Evolutionary conservation across 1,284 basidiomycete species (phyloP), one percentile per base, ranked within the genome.

Genomic region (Bjerkandera adusta): DNA sequence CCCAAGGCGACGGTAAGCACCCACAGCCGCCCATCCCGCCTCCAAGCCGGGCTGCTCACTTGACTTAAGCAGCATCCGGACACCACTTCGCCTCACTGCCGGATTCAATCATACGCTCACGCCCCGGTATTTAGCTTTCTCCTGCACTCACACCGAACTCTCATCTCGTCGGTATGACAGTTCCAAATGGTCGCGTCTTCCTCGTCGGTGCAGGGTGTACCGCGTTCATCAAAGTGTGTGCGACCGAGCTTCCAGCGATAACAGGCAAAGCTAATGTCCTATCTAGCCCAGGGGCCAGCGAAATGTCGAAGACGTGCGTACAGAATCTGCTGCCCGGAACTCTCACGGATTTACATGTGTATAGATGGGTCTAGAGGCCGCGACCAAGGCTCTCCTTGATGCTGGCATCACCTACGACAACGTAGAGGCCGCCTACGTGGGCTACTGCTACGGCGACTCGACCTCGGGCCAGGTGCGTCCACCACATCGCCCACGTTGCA

Each of bases 351-450:
- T 33, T 8, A 34, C 15, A 22, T 46, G 11, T 32, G 26, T 44
- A 18, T 60, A 84, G 82, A 88, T 89, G 82, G 83, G 85, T 2
- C 69, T 92, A 48, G 90, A 93, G 64, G 90, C 89, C 5, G 79
- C 84, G 1, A 89, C 88, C 2, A 92, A 93, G 59, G 90, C 89
- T 0, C 73, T 93, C 16, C 76, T 92, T 20, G 91, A 93, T 60
- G 89, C 91, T 55, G 84, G 85, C 25, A 77, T 93, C 48, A 92
- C 81, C 8, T 94, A 94, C 58, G 91, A 93, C 59, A 68, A 68
- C 1, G 66, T 94, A 25, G 74, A 93, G 61, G 79, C 76, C 26
- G 92, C 89, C 0, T 84, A 73, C 52, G 89, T 87, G n/a, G 90
- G 89, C 13, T 90, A 83, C 64, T 82, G 79, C 59, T 89, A 83